Percentiles rank a stretch among this genome's conserved stretches.
phyloP scores from a whole-genome alignment of 192 early-diverging fungal species.

The Mortierella alpina region DNA sequence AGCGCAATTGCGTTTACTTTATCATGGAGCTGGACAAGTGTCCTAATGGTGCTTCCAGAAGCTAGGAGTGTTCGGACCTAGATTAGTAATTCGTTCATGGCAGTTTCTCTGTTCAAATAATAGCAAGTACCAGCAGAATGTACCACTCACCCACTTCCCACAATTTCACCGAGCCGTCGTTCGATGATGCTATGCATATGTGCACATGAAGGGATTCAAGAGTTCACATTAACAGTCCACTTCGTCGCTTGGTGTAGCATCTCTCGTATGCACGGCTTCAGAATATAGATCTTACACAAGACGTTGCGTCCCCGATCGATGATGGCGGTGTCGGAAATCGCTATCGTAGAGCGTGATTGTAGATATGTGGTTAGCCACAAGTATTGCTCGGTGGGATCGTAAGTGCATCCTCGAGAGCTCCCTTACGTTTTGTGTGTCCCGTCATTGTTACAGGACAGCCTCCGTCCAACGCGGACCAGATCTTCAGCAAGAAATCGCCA shows the following conservation, averaged over 20 bases:
- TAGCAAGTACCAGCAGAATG: not conserved
- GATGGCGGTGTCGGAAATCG: slow-evolving; percentile 74
- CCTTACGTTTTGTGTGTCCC: slow-evolving; percentile 71
- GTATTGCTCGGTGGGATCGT: not conserved
- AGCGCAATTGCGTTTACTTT: slow-evolving; percentile 55
- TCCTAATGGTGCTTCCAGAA: slow-evolving; percentile 56
- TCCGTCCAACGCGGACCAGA: slow-evolving; percentile 84
- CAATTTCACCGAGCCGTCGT: slow-evolving; percentile 64
- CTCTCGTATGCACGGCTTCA: no score
- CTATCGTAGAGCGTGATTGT: slow-evolving; percentile 3
- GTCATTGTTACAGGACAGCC: slow-evolving; percentile 77
- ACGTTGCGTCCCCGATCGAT: slow-evolving; percentile 75
- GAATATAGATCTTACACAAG: slow-evolving; percentile 57
- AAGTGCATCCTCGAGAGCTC: not conserved
- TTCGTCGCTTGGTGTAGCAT: no score
- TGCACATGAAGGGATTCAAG: not conserved
- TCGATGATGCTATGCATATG: slow-evolving; percentile 57
- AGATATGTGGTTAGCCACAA: not conserved
- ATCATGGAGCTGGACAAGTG: slow-evolving; percentile 27
- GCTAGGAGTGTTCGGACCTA: slow-evolving; percentile 18
- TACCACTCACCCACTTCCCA: slow-evolving; percentile 67
- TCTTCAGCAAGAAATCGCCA: slow-evolving; percentile 72
- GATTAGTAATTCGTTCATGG: not conserved
- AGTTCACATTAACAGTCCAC: no score
- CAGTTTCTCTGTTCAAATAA: not conserved